phyloP scores from a whole-genome alignment of 441 rosid genomes.

The California macrophylla region DNA sequence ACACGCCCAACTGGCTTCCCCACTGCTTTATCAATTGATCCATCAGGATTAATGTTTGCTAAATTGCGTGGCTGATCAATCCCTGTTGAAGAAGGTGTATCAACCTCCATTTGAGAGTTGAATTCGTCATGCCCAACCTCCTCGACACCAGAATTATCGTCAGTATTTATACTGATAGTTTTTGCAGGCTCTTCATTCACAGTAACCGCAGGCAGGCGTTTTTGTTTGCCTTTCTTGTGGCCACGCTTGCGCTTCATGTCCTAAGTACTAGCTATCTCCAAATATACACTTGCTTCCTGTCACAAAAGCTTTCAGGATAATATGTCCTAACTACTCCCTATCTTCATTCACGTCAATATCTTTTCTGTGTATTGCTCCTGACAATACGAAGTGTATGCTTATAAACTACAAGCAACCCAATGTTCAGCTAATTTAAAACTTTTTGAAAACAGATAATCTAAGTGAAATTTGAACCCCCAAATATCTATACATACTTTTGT shows the following conservation, averaged over 20 bases:
- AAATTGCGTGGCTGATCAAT: conserved; percentile 49
- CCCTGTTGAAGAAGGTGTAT: conserved; percentile 63
- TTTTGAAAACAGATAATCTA: neutral
- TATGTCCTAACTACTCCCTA: neutral
- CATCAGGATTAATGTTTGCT: conserved; percentile 43
- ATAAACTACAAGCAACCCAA: neutral
- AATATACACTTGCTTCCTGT: neutral
- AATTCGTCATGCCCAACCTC: conserved; percentile 34
- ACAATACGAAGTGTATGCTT: neutral
- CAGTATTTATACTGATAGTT: conserved; percentile 28
- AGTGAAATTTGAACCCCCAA: neutral
- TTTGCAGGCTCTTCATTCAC: conserved; percentile 30
- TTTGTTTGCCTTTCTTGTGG: conserved; percentile 60
- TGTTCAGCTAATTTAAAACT: neutral
- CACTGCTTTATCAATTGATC: conserved; percentile 36
- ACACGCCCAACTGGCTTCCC: conserved; percentile 53
- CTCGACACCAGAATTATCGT: conserved; percentile 36
- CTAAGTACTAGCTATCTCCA: conserved; percentile 3
- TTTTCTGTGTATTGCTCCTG: neutral
- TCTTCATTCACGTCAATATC: too few species aligned
- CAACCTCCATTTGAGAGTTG: conserved; percentile 54
- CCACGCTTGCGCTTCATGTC: conserved; percentile 84
- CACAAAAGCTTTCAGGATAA: neutral
- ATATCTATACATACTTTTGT: neutral
- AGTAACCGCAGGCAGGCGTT: conserved; percentile 17